Evolutionary conservation across 73 alveolate genomes (phyloP), one percentile per base, ranked within the genome.

Genomic region (Loxodes magnus): DNA sequence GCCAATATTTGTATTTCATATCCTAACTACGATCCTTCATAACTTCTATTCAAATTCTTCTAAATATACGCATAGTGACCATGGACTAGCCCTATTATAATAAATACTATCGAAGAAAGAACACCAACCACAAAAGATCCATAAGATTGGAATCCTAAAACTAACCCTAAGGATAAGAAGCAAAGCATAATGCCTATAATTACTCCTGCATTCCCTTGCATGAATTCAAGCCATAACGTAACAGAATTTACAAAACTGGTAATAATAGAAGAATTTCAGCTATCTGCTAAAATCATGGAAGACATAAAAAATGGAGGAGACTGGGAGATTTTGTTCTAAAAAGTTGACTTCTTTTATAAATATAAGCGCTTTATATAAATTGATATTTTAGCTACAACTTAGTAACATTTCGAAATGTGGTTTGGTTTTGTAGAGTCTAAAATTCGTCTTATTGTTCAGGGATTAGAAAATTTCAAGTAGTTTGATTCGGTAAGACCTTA

Each of bases 171-270:
- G n/a, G n/a, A n/a, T n/a, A n/a, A n/a, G n/a, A n/a, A n/a, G n/a
- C n/a, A 67, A 38, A 58, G 71, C 43, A 61, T 67, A n/a, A 79
- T 88, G 70, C 77, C 90, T 39, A 83, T 88, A 38, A 72, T 88
- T 35, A 88, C 98, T 19, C 98, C 98, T n/a, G 95, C 95, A 3
- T 83, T 58, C 67, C 98, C 98, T 20, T 66, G 87, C 12, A 79
- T 78, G 67, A 88, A 88, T 55, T 64, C 98, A 10, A 85, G 90
- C 50, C 63, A 74, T 35, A 71, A 68, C 26, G 84, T 89, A 7
- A 70, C 84, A 5, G 54, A 35, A 34, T 67, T 88, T 26, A 68
- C 89, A 15, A 77, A 64, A 60, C 51, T 67, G 39, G 84, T 68
- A 20, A 49, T 88, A 72, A 36, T 83, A 9, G 71, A 68, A 34